Evolutionary conservation across 2,329 filamentous ascomycete genomes (phyloP), one percentile per base, ranked within the genome.

Genomic region (Fusarium zealandicum): DNA sequence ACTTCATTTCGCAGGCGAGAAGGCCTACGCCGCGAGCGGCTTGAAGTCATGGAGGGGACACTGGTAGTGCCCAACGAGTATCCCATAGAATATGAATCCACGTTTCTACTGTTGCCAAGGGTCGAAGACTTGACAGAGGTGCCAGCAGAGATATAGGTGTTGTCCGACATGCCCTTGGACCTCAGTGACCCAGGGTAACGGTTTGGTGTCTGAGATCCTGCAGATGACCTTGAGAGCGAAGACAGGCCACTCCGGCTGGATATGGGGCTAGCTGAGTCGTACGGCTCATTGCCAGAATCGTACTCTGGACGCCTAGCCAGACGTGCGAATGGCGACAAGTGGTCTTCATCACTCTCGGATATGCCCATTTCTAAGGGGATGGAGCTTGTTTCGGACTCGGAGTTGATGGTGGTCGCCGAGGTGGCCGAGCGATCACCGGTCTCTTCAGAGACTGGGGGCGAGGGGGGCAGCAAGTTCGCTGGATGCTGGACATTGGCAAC

Each of bases 401-500:
- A 82, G 3, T 72, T 69, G 32, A 79, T 80, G 16, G 78, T 78
- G 1, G 80, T 78, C 3, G 76, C 73, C 2, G 76, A 78, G 8
- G 76, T 74, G 16, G 76, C 73, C 7, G 75, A 76, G 64, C 80
- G 79, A 37, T 86, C 82, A 48, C 78, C 80, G 52, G 86, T 83
- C 66, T 92, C 88, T 66, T 92, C 89, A 0, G 90, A 93, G 33
- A 93, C 90, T 2, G 92, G 90, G 11, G 92, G 90, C 1, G 90
- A 92, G 1, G 92, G 90, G 25, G 92, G 90, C 12, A 92, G 82
- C 22, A 89, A 81, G 57, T 89, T 86, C 17, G 92, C 90, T 27
- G 89, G 84, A 72, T 97, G 93, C 67, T 96, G 93, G 11, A 95
- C 89, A 70, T 92, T 93, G 57, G 89, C 88, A 22, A 97, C 90